Conservation (phyloP, 768 basidiomycete genomes). For the Hydnum rufescens region DNA sequence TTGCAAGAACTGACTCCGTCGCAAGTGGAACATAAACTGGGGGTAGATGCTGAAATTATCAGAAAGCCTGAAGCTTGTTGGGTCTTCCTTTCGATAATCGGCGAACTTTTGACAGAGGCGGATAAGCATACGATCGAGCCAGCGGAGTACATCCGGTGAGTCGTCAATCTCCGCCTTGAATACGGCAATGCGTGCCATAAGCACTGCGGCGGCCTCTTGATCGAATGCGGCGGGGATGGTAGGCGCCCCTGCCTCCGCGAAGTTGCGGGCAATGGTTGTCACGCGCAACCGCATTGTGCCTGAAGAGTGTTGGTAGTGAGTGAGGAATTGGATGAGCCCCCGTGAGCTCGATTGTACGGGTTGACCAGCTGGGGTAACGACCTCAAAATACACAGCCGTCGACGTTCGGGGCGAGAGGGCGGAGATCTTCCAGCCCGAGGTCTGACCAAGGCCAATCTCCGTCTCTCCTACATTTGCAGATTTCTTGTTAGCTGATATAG, state of each 20-base stretch:
- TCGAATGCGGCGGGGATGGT: conserved; percentile 88
- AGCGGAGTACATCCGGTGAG: conserved; percentile 84
- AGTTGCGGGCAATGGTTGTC: conserved; percentile 95
- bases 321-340: conserved; percentile 94
- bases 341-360: conserved; percentile 74
- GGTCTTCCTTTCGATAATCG: conserved; percentile 95
- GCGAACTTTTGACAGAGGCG: conserved; percentile 98
- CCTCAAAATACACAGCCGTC: conserved; percentile 91
- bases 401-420: conserved; percentile 72
- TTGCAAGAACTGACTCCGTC: conserved; percentile 94
- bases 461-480: conserved; percentile 94
- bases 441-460: conserved; percentile 96
- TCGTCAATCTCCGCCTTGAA: conserved; percentile 99
- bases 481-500: conserved; percentile 93
- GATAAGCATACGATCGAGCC: conserved; percentile 98
- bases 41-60: conserved; percentile 99
- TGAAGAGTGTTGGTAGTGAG: conserved; percentile 93
- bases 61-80: conserved; percentile 73
- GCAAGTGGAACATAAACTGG: conserved; percentile 99
- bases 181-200: conserved; percentile 97
- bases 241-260: conserved; percentile 92
- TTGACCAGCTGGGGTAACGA: conserved; percentile 92
- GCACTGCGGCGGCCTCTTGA: conserved; percentile 90
- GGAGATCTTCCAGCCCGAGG: conserved; percentile 97
- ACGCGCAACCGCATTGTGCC: conserved; percentile 91